Conservation (phyloP, 2,329 filamentous ascomycete species). For the Fusarium sublunatum region DNA sequence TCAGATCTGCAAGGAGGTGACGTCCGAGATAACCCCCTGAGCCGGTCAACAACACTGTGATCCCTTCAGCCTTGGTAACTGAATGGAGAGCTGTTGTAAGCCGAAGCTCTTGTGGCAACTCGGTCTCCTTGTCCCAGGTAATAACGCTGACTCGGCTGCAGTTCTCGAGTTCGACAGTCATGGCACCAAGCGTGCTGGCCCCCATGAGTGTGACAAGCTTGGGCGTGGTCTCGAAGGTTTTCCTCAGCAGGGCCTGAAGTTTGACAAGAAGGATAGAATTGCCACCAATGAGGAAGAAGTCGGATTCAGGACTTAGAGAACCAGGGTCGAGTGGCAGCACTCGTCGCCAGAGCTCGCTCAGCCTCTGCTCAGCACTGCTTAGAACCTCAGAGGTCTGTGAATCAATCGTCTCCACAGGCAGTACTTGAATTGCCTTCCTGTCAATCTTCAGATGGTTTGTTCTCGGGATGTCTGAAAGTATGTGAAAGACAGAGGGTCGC, state of each 20-base stretch:
- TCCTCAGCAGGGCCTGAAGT: not conserved
- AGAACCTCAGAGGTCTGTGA: not conserved
- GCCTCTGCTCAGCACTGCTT: not conserved
- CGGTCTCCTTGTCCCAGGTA: not conserved
- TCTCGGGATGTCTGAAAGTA: not conserved
- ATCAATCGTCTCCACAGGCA: not conserved
- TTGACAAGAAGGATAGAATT: constrained; percentile 8
- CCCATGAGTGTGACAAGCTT: constrained; percentile 5
- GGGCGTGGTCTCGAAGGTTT: not conserved
- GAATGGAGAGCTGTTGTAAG: rapidly evolving
- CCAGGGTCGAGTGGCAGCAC: constrained; percentile 5
- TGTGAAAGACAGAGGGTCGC: not conserved
- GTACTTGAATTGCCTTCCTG: constrained; percentile 1
- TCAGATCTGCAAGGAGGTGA: not conserved
- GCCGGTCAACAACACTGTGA: not conserved
- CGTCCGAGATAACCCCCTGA: not conserved
- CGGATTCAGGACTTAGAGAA: not conserved
- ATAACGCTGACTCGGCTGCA: not conserved
- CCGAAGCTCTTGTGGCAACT: not conserved
- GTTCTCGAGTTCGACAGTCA: not conserved
- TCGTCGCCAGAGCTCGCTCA: not conserved
- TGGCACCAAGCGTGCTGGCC: not conserved
- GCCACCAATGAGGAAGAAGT: constrained; percentile 12
- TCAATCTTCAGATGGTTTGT: constrained; percentile 4
- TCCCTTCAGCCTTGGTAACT: not conserved